These are phyloP conservation scores for Aspergillus sparsus DNA, from an alignment of 495 filamentous ascomycete species.

Conservation along the genomic window DNA sequence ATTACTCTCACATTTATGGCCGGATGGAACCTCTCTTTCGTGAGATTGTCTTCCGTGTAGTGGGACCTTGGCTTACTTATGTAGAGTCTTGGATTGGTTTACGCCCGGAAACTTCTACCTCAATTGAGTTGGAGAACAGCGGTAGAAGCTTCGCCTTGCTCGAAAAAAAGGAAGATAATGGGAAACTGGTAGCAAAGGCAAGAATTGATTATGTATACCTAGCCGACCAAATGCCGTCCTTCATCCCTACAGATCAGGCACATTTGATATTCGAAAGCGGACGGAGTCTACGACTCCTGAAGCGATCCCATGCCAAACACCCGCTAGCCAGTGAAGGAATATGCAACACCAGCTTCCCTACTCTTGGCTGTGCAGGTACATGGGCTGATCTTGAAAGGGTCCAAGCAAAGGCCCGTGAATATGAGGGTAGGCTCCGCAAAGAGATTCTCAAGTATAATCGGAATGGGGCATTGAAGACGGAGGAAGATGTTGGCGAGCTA, in stretches of 20 bases:
- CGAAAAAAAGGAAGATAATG: slow-evolving; percentile 48
- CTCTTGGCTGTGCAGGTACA: slow-evolving; percentile 69
- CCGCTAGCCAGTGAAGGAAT: slow-evolving; percentile 61
- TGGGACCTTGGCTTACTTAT: slow-evolving; percentile 67
- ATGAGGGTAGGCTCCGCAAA: slow-evolving; percentile 54
- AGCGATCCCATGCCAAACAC: slow-evolving; percentile 73
- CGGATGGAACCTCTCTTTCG: slow-evolving; percentile 64
- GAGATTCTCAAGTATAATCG: slow-evolving; percentile 45
- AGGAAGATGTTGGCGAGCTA: neutral
- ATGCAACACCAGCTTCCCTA: slow-evolving; percentile 50
- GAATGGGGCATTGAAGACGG: slow-evolving; percentile 11
- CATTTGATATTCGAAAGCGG: slow-evolving; percentile 74
- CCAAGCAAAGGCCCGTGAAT: slow-evolving; percentile 60
- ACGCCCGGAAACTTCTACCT: slow-evolving; percentile 52
- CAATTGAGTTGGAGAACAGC: slow-evolving; percentile 43
- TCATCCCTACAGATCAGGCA: slow-evolving; percentile 65
- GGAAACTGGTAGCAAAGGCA: slow-evolving; percentile 55
- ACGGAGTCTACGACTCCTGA: slow-evolving; percentile 71
- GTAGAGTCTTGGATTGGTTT: slow-evolving; percentile 79
- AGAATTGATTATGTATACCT: slow-evolving; percentile 62
- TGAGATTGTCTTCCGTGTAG: slow-evolving; percentile 65
- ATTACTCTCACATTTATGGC: slow-evolving; percentile 61
- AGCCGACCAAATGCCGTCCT: slow-evolving; percentile 62
- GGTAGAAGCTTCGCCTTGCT: slow-evolving; percentile 61
- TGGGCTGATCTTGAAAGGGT: slow-evolving; percentile 72